Evolutionary conservation across 768 basidiomycete genomes (phyloP).

Genomic region (Multifurca ochricompacta): DNA sequence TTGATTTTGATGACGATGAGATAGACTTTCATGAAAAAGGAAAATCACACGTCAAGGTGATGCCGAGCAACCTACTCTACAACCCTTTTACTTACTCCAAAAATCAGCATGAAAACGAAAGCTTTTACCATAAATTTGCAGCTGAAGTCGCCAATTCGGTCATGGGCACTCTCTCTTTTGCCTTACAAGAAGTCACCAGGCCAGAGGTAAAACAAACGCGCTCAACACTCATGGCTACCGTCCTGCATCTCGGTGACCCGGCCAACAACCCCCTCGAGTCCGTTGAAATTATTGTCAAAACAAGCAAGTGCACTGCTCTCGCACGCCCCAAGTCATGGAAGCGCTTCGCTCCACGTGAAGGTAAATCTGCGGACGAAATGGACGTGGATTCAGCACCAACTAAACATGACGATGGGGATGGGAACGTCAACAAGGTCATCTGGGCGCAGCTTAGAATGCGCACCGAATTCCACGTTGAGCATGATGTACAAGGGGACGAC

Average conservation of each 20-base stretch:
- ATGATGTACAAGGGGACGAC: constrained; percentile 18
- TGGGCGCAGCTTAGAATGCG: constrained; percentile 37
- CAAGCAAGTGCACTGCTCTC: constrained; percentile 72
- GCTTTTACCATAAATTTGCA: constrained; percentile 50
- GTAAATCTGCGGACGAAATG: constrained; percentile 28
- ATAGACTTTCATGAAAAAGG: constrained; percentile 53
- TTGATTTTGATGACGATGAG: constrained; percentile 80
- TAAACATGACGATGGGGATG: constrained; percentile 17
- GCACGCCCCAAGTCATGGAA: constrained; percentile 71
- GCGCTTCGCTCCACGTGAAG: constrained; percentile 47
- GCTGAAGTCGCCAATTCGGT: constrained; percentile 40
- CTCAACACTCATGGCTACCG: constrained; percentile 55
- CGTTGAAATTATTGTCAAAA: constrained; percentile 63
- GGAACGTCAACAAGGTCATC: constrained; percentile 18
- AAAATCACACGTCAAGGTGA: constrained; percentile 70
- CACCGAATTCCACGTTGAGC: constrained; percentile 52
- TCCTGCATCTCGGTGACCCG: constrained; percentile 72
- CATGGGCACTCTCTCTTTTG: constrained; percentile 57
- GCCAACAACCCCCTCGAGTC: constrained; percentile 61
- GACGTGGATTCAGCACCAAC: constrained; percentile 21
- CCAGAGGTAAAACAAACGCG: constrained; percentile 64
- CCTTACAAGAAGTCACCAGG: constrained; percentile 47
- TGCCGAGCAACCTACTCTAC: background rate
- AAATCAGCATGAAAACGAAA: constrained; percentile 64
- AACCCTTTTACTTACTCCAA: background rate